These are phyloP conservation scores for Ceratocystis ficicola DNA, from an alignment of 2,329 filamentous ascomycete species.

Conservation along the genomic window DNA sequence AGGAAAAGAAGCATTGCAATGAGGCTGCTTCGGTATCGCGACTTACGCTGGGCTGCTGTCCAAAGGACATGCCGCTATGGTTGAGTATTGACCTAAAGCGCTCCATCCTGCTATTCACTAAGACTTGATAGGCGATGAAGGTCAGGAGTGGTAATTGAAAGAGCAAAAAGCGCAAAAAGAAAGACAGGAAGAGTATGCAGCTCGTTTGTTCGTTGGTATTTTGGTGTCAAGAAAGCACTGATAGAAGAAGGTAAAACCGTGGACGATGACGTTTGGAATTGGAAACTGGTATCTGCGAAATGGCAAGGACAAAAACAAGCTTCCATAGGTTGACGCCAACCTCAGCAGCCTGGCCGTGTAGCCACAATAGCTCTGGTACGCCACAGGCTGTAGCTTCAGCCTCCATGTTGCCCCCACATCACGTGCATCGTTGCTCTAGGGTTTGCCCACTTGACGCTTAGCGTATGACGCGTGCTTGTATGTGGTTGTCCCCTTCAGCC, in stretches of 20 bases:
- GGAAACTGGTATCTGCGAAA: constrained; percentile 3
- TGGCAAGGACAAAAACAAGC: constrained; percentile 1
- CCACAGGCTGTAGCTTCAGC: constrained; percentile 26
- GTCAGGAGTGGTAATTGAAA: neutral
- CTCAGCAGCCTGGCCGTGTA: constrained; percentile 21
- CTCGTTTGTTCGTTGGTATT: neutral
- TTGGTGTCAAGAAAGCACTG: neutral
- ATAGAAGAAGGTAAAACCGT: neutral
- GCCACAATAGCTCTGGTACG: constrained; percentile 27
- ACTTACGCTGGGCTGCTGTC: constrained; percentile 18
- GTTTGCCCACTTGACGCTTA: neutral
- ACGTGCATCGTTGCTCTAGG: neutral
- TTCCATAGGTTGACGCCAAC: constrained; percentile 21
- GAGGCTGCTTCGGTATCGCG: neutral
- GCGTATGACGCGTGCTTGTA: constrained; percentile 11
- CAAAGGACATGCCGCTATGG: constrained; percentile 11
- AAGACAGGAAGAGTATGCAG: neutral
- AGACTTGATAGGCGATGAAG: neutral
- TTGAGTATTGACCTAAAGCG: constrained; percentile 20
- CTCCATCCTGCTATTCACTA: constrained; percentile 16
- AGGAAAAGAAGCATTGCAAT: neutral
- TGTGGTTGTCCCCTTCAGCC: constrained; percentile 1
- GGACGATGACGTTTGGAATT: constrained; percentile 15
- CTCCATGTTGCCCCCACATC: constrained; percentile 1
- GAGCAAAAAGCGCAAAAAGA: neutral